Evolutionary conservation across 2,329 filamentous ascomycete genomes (phyloP), one percentile per base, ranked within the genome.

Genomic region (Monosporascus sp.): DNA sequence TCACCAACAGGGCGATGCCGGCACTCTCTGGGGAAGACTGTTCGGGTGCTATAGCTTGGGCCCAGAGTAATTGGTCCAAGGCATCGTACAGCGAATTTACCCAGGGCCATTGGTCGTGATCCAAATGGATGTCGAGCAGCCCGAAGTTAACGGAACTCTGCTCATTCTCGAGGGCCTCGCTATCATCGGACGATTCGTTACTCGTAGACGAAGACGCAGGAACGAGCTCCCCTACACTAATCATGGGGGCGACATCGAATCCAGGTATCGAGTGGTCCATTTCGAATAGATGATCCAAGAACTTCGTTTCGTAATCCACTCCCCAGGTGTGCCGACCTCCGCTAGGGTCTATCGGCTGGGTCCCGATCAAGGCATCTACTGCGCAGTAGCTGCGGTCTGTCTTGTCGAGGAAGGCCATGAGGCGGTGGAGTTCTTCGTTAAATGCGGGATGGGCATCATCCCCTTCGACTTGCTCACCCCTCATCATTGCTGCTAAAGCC

Each of bases 371-470:
- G 5, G 71, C 68, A 52, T 81, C 79, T 22, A 75, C 76, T 0
- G 78, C 80, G 15, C 80, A 84, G 58, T 85, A 85, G 44, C 77
- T 79, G 44, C 84, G 75, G 26, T 85, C 79, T 0, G 82, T 84
- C 9, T 68, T 71, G 53, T 86, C 83, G 3, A 87, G 72, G 56
- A 87, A 86, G 9, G 82, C 83, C 71, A 87, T 77, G 5, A 87
- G 65, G 15, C 84, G 79, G 58, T 86, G 83, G 2, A 85, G 58
- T 63, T 86, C 84, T 24, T 82, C 74, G 50, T 71, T 67, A 54
- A 81, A 72, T 18, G 73, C 66, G 14, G 74, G 66, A 48, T 65
- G 67, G 35, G 60, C 51, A 37, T 65, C 68, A 28, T 66, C 63
- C 5, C 62, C 66, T 65, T 64, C 72, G 37, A 65, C 55, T 1